These are phyloP conservation scores for Pisolithus tinctorius DNA, from an alignment of 768 basidiomycete genomes.

Conservation along the genomic window DNA sequence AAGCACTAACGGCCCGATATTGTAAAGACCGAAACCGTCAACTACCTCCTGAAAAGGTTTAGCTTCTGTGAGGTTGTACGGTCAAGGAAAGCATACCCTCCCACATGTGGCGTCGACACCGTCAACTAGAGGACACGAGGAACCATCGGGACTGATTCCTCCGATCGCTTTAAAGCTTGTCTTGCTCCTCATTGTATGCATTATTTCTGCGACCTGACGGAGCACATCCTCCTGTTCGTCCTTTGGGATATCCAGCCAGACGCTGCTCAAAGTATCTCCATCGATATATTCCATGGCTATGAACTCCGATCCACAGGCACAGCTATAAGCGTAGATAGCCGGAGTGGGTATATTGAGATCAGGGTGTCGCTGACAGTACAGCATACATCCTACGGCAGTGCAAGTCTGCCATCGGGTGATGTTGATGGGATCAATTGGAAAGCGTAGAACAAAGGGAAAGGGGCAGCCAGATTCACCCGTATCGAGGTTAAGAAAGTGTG, in stretches of 20 bases:
- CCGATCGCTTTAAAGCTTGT: not conserved
- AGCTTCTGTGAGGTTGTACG: not conserved
- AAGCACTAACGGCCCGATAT: not conserved
- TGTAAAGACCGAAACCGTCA: not conserved
- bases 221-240: not conserved
- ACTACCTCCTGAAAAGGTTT: not conserved
- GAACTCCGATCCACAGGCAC: too few relatives aligned
- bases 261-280: not conserved
- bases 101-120: not conserved
- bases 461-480: not conserved
- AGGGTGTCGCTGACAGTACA: too few relatives aligned
- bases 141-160: not conserved
- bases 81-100: not conserved
- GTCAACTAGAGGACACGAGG: not conserved
- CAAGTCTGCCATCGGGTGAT: not conserved
- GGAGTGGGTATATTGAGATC: too few relatives aligned
- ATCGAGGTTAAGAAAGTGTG: too few relatives aligned
- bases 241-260: not conserved
- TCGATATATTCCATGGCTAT: not conserved
- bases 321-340: too few relatives aligned
- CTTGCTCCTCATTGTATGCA: not conserved
- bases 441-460: not conserved
- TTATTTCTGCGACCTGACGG: not conserved
- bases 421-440: not conserved
- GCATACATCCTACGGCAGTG: too few relatives aligned